phyloP scores from a whole-genome alignment of 495 filamentous ascomycete genomes.

The Neurospora sp. region DNA sequence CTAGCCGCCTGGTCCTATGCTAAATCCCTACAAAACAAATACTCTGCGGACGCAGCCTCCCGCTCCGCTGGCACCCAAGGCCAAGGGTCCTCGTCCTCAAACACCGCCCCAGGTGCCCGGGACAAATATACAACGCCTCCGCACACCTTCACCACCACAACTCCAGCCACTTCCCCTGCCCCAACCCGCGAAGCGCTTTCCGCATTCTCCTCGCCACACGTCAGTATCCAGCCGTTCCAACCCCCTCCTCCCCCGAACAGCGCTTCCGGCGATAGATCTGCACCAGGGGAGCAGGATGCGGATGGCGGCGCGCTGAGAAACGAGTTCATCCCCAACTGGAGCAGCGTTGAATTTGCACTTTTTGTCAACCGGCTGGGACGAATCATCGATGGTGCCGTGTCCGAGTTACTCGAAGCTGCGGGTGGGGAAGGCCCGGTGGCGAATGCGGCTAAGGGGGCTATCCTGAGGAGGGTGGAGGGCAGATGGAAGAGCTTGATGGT shows the following conservation, averaged over 20 bases:
- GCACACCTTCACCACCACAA: neutral
- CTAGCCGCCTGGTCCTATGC: slow-evolving; percentile 51
- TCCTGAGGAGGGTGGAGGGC: slow-evolving; percentile 19
- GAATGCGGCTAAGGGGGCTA: slow-evolving; percentile 9
- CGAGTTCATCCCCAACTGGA: slow-evolving; percentile 60
- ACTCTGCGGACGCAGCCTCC: neutral
- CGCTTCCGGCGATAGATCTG: neutral
- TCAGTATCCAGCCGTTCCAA: neutral
- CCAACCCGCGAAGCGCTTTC: neutral
- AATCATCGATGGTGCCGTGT: slow-evolving; percentile 21
- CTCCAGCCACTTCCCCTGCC: neutral
- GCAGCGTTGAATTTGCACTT: slow-evolving; percentile 43
- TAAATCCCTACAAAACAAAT: slow-evolving; percentile 10
- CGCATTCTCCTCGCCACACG: neutral
- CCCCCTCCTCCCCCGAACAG: neutral
- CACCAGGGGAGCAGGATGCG: slow-evolving; percentile 24
- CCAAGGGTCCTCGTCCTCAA: neutral
- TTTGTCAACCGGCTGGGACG: slow-evolving; percentile 39
- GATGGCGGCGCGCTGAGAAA: slow-evolving; percentile 53
- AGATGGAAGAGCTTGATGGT: slow-evolving; percentile 24
- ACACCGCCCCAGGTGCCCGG: neutral
- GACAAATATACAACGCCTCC: neutral
- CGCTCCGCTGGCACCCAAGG: neutral
- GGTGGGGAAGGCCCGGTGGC: slow-evolving; percentile 5
- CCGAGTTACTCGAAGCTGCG: slow-evolving; percentile 7